Percentiles rank a stretch among this genome's conserved stretches.
These are phyloP conservation scores for Russula sp. DNA, from an alignment of 768 basidiomycete genomes.

Conservation along the genomic window DNA sequence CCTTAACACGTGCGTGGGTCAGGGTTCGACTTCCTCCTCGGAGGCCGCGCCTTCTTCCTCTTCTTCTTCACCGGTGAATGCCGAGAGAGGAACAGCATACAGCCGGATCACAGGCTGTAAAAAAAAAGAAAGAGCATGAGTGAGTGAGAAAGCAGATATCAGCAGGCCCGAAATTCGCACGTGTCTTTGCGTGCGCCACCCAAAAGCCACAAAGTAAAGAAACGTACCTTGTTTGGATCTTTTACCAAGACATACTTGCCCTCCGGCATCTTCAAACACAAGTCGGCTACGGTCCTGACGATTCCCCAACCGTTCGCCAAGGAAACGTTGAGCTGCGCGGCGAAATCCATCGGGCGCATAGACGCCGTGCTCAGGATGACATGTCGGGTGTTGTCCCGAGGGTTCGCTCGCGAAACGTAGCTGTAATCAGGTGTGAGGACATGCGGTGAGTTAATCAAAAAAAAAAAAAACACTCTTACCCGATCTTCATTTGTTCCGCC, in stretches of 20 bases:
- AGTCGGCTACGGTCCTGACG: conserved; percentile 87
- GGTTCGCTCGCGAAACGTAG: conserved; percentile 90
- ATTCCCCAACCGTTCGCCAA: conserved; percentile 98
- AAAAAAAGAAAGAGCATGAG: conserved; percentile 22
- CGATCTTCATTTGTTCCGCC: conserved; percentile 95
- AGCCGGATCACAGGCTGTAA: conserved; percentile 85
- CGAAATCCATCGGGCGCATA: conserved; percentile 91
- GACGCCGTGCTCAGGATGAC: conserved; percentile 92
- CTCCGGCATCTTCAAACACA: conserved; percentile 95
- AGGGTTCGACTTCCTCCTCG: conserved; percentile 34
- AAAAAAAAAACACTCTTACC: conserved; percentile 43
- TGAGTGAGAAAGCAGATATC: conserved; percentile 5
- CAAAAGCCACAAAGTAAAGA: conserved; percentile 11
- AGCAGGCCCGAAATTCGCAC: not conserved
- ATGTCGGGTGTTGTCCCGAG: conserved; percentile 92
- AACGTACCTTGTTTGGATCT: conserved; percentile 90
- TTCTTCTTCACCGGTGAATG: conserved; percentile 81
- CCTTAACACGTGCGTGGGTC: conserved; percentile 10
- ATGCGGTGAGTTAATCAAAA: not conserved
- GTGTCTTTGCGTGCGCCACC: not conserved
- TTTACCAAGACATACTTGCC: conserved; percentile 97
- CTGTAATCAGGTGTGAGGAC: conserved; percentile 35
- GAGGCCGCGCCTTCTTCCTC: conserved; percentile 42
- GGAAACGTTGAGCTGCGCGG: conserved; percentile 90
- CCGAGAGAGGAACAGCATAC: conserved; percentile 82